Evolutionary conservation across 805 yeast genomes (phyloP).

Genomic region (Candida wancherniae): DNA sequence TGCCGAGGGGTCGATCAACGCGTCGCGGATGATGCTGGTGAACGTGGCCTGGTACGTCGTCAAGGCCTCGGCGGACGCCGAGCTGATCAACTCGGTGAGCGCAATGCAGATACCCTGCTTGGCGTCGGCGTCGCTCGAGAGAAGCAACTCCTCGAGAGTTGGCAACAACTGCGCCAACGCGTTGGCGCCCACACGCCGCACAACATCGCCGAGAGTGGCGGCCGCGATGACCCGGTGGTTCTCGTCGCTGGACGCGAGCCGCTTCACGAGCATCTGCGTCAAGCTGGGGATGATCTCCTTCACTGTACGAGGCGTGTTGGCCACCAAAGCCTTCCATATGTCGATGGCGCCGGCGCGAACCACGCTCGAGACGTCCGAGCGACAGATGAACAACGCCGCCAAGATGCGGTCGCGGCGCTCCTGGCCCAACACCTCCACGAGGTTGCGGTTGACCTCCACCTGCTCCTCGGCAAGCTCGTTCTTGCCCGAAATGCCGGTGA

Average conservation of each 20-base stretch:
- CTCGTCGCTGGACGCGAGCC: constrained; percentile 78
- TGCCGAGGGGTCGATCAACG: constrained; percentile 69
- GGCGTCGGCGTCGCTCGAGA: constrained; percentile 68
- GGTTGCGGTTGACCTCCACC: constrained; percentile 49
- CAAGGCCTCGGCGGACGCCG: constrained; percentile 60
- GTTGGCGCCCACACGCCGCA: constrained; percentile 85
- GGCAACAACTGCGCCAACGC: constrained; percentile 84
- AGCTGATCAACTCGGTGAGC: constrained; percentile 73
- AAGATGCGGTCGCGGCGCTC: constrained; percentile 85
- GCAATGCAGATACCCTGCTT: constrained; percentile 98
- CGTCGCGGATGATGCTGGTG: constrained; percentile 69
- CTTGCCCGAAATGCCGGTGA: constrained; percentile 83
- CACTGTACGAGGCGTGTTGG: constrained; percentile 91
- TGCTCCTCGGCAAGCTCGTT: constrained; percentile 60
- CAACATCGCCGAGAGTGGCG: constrained; percentile 88
- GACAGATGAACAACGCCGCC: constrained; percentile 84
- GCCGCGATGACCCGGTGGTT: constrained; percentile 85
- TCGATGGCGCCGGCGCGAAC: constrained; percentile 89
- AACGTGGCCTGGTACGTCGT: constrained; percentile 61
- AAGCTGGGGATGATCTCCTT: constrained; percentile 87
- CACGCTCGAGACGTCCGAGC: constrained; percentile 82
- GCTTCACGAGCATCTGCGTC: constrained; percentile 71
- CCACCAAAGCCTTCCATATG: constrained; percentile 94
- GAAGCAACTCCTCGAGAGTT: constrained; percentile 63
- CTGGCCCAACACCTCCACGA: constrained; percentile 75